Evolutionary conservation across 2,329 filamentous ascomycete genomes (phyloP), one percentile per base, ranked within the genome.

Genomic region (Ophioceras dolichostomum): DNA sequence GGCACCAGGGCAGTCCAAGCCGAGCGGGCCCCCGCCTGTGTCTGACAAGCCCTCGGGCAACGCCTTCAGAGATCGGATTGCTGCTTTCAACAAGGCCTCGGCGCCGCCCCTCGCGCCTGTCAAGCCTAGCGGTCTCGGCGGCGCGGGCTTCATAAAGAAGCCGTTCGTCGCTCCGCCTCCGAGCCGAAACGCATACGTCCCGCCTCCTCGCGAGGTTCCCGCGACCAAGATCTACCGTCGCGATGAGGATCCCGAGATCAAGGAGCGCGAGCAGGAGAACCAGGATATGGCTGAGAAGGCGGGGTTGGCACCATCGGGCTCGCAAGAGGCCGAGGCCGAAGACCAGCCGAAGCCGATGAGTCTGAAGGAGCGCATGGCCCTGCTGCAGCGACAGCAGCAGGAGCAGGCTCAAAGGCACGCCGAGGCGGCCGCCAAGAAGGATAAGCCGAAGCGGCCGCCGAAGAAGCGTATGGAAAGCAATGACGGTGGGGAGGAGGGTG

Each of bases 91-190:
- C 60, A 91, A 89, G 56, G 68, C 84, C 32, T 76, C 83, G 27
- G 86, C 87, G 5, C 77, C 87, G 3, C 91, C 91, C 8, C 67
- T 91, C 42, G 75, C 86, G n/a, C 91, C 91, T 1, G 89, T 93
- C 62, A 94, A 94, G 55, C 85, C 87, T 16, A 69, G 71, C 41
- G 76, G 76, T 2, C 61, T 80, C 19, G 60, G 68, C 40, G 64
- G 70, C 21, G 69, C 73, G 41, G 65, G 71, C 34, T 96, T 96
- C 53, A 79, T 98, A 59, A 95, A 89, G 69, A 96, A 96, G 60
- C 87, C 89, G 0, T 98, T 95, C 51, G 88, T 98, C 39, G 85
- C 91, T 4, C 87, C 91, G 36, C 91, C 91, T 14, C 91, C 91
- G 1, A 94, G 87, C 57, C 82, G 86, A 47, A 82, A 95, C 62